These are phyloP conservation scores for Orobanche coerulescens DNA, from an alignment of 257 asterid genomes.

Conservation along the genomic window DNA sequence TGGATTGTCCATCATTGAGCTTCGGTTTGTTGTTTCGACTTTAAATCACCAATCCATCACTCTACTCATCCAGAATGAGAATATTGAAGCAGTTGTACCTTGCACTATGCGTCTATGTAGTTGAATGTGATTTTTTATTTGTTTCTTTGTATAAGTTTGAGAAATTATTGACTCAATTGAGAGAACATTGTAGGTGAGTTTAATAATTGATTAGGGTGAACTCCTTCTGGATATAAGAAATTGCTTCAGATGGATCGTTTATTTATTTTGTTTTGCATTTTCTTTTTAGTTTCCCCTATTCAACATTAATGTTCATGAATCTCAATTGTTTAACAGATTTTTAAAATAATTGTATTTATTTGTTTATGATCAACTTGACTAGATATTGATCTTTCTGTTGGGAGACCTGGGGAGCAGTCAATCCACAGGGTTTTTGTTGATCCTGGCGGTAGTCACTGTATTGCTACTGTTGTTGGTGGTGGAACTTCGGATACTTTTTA, in stretches of 20 bases:
- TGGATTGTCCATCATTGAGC: background rate
- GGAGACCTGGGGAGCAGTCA: constrained; percentile 90
- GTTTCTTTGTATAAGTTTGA: background rate
- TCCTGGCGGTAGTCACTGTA: constrained; percentile 96
- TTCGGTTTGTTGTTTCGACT: constrained; percentile 9
- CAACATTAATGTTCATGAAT: background rate
- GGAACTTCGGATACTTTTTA: constrained; percentile 89
- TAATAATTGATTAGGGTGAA: constrained; percentile 9
- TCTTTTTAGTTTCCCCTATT: background rate
- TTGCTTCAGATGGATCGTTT: constrained; percentile 5
- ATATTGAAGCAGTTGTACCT: too few species aligned
- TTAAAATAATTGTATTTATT: background rate
- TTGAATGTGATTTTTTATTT: background rate
- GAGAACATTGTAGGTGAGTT: background rate
- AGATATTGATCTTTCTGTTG: constrained; percentile 91
- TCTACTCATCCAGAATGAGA: background rate
- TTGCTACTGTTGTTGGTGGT: constrained; percentile 83
- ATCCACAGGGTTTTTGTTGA: constrained; percentile 86
- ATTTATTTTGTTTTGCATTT: background rate
- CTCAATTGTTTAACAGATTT: constrained; percentile 8
- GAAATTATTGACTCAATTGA: background rate
- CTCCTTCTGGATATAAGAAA: background rate
- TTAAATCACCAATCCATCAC: background rate
- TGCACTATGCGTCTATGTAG: background rate
- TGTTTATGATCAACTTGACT: constrained; percentile 11